Percentiles rank a stretch among this genome's conserved stretches.
Evolutionary conservation across 2,329 filamentous ascomycete genomes (phyloP).

Genomic region (Amylocarpus encephaloides): DNA sequence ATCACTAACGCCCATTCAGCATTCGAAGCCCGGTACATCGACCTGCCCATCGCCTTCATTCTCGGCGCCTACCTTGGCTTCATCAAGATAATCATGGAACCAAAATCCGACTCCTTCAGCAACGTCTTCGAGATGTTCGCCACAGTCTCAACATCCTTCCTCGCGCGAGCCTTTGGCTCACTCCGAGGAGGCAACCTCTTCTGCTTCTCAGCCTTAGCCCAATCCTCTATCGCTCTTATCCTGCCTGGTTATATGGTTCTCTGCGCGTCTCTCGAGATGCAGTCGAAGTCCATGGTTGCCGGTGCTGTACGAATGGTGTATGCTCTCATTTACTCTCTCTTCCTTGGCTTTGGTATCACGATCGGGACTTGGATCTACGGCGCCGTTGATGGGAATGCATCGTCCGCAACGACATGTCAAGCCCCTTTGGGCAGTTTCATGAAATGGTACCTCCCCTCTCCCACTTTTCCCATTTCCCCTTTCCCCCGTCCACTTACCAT

Average conservation of each 20-base stretch:
- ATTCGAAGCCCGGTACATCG: conserved; percentile 63
- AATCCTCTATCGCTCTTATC: conserved; percentile 60
- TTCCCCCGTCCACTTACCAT: no score
- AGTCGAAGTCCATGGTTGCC: conserved; percentile 48
- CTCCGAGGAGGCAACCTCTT: conserved; percentile 45
- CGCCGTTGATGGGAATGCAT: conserved; percentile 42
- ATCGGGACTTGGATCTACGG: conserved; percentile 42
- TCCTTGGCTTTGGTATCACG: not conserved
- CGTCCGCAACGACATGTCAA: conserved; percentile 39
- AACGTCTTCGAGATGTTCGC: conserved; percentile 61
- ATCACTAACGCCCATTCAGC: conserved; percentile 35
- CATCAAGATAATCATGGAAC: conserved; percentile 63
- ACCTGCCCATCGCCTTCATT: conserved; percentile 65
- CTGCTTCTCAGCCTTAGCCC: conserved; percentile 60
- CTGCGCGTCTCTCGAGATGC: conserved; percentile 49
- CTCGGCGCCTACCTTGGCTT: conserved; percentile 65
- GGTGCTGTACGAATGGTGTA: conserved; percentile 54
- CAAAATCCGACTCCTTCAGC: conserved; percentile 60
- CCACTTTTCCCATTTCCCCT: no score
- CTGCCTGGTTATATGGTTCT: conserved; percentile 60
- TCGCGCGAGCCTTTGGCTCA: conserved; percentile 57
- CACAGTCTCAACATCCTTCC: conserved; percentile 54
- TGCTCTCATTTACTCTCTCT: conserved; percentile 26
- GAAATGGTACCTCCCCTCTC: no score
- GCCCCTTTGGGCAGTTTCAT: conserved; percentile 26